These are phyloP conservation scores for Rutstroemia sp. DNA, from an alignment of 2,329 filamentous ascomycete genomes.

Conservation along the genomic window DNA sequence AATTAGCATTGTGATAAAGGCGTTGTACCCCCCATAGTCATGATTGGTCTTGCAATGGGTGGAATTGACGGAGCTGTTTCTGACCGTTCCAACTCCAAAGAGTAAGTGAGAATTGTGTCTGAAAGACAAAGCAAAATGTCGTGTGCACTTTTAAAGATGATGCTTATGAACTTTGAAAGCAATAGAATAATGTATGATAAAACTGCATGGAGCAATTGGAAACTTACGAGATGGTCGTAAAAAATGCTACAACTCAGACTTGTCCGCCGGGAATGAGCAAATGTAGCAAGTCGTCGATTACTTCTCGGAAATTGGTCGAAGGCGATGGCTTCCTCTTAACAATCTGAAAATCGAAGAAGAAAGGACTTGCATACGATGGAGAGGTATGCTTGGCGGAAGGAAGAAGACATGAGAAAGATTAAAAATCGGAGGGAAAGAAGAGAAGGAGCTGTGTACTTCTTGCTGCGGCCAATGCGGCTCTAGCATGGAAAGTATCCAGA, in stretches of 20 bases:
- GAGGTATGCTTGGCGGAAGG: constrained; percentile 9
- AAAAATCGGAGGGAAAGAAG: not conserved
- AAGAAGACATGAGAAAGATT: constrained; percentile 2
- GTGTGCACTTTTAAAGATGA: too few species aligned
- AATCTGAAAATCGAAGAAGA: constrained; percentile 3
- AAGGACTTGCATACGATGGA: constrained; percentile 1
- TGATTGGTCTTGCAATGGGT: not conserved
- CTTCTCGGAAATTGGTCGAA: constrained; percentile 12
- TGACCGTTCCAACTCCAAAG: not conserved
- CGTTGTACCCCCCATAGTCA: not conserved
- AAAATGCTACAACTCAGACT: constrained; percentile 4
- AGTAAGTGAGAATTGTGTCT: not conserved
- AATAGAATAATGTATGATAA: not conserved
- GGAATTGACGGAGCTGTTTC: not conserved
- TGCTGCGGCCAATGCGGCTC: too few species aligned
- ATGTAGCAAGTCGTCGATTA: constrained; percentile 19
- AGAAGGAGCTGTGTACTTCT: not conserved
- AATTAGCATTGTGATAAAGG: constrained; percentile 5
- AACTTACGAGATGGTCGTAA: not conserved
- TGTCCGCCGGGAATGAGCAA: constrained; percentile 22
- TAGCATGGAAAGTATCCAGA: too few species aligned
- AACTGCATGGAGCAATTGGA: not conserved
- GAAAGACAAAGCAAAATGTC: too few species aligned
- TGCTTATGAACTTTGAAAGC: not conserved
- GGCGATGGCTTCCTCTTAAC: constrained; percentile 6